Evolutionary conservation across 2,329 filamentous ascomycete genomes (phyloP), one percentile per base, ranked within the genome.

Genomic region (Penicillium sp.): DNA sequence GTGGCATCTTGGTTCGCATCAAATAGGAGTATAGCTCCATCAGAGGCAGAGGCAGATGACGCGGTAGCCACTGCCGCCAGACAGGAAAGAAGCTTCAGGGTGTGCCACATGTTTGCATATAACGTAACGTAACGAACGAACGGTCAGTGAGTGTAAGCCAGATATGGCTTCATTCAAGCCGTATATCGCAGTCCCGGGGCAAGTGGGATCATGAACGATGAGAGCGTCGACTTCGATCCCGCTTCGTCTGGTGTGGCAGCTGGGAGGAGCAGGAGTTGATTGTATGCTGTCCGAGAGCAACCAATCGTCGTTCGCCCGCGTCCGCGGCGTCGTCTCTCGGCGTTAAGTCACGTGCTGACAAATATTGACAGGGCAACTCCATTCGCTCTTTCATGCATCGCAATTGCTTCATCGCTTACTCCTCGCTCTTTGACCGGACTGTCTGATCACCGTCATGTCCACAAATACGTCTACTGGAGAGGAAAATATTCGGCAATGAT

Each of bases 11-110:
- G 14, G 8, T 49, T 40, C 16, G 64, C 35, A 46, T 69, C 62
- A 21, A 73, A 68, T 23, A 67, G 68, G 51, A 72, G 66, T 52
- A 74, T 67, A 9, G 66, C 69, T 35, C 66, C 65, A 53, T 72
- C 68, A 33, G 67, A 59, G 12, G 69, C 68, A 46, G 59, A 62
- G 50, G 63, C 63, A 47, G 64, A 63, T 42, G 60, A 63, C 50
- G 65, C 64, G 51, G 63, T 64, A 50, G 66, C 57, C 56, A 63
- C 62, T 49, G 63, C 57, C 55, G 63, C 62, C 35, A 65, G 58
- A 58, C 62, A 62, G 45, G 68, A 55, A 60, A 63, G 62, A 53
- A 72, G 62, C 59, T 61, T 61, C 24, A 64, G 62, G 47, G 65
- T 54, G 52, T 59, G 60, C 47, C 58, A 64, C 70, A 73, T 73